A percentile compares a stretch with the other conserved stretches of the same genome.
These are phyloP conservation scores for Aspergillus cejpii DNA, from an alignment of 2,329 filamentous ascomycete species.

Conservation along the genomic window DNA sequence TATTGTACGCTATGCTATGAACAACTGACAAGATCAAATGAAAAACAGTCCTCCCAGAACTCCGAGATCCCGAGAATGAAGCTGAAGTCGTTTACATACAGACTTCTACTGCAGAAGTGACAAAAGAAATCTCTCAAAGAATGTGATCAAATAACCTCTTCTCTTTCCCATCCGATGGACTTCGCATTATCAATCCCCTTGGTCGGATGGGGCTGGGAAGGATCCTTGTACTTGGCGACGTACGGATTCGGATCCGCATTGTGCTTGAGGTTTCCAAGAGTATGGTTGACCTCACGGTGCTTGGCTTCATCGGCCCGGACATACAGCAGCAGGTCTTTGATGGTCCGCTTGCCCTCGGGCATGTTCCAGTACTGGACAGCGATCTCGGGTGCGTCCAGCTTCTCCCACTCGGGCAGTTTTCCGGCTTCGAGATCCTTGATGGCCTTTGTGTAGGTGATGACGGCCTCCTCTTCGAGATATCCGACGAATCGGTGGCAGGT, in stretches of 20 bases:
- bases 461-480: constrained; percentile 94
- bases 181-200: constrained; percentile 60
- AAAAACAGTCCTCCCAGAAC: background rate
- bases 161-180: constrained; percentile 71
- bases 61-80: background rate
- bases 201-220: constrained; percentile 58
- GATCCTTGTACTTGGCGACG: constrained; percentile 71
- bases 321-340: constrained; percentile 82
- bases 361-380: constrained; percentile 91
- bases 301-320: constrained; percentile 85
- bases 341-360: constrained; percentile 72
- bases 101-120: background rate
- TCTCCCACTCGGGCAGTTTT: constrained; percentile 73
- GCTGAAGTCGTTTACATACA: background rate
- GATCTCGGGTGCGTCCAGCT: constrained; percentile 75
- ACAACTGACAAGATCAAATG: background rate
- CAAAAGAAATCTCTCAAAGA: background rate
- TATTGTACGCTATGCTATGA: background rate
- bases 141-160: constrained; percentile 59
- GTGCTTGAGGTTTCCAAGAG: constrained; percentile 79
- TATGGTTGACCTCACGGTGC: constrained; percentile 94
- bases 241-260: constrained; percentile 88
- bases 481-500: constrained; percentile 94
- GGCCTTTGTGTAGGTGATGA: constrained; percentile 87
- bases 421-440: constrained; percentile 81